Evolutionary conservation across 805 yeast genomes (phyloP), one percentile per base, ranked within the genome.

Genomic region (Grigorovia yakushimaensis): DNA sequence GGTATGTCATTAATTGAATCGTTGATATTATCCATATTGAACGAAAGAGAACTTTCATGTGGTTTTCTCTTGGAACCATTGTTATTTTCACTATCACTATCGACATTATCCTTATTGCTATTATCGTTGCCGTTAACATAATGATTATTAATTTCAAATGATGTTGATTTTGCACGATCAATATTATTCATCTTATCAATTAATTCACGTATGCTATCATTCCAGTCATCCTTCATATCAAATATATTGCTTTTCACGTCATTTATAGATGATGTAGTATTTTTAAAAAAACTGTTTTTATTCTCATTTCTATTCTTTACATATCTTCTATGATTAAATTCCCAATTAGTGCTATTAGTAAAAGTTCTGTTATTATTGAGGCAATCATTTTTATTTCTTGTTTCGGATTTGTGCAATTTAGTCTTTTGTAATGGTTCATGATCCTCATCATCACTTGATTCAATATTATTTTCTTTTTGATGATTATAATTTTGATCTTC

Each of bases 21-120:
- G 44, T 60, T 52, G 2, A 60, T 61, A 22, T 54, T 45, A 19
- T 52, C 46, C 60, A 60, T 57, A 47, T 60, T 58, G 41, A 60
- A 58, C 20, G 50, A 43, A 4, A 17, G 37, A n/a, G 37, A 15
- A 17, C 15, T 7, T 33, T 15, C n/a, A 15, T n/a, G 3, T 7
- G 37, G 18, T 33, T 33, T 33, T 17, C 37, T 33, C 15, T 33
- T 33, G 2, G 17, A 15, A 15, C n/a, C 15, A 15, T n/a, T n/a
- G 17, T 15, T 15, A n/a, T 8, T 33, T 11, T 33, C 37, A 33
- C n/a, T 33, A 33, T 33, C 37, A 33, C 17, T 15, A 33, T 33
- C 15, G 11, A 7, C 17, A 15, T 33, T 33, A 33, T 24, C 33
- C 6, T 36, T 30, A 3, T 22, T 8, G 9, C 11, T 18, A 5